These are phyloP conservation scores for Lipomyces yamadae DNA, from an alignment of 805 yeast species.

Conservation along the genomic window DNA sequence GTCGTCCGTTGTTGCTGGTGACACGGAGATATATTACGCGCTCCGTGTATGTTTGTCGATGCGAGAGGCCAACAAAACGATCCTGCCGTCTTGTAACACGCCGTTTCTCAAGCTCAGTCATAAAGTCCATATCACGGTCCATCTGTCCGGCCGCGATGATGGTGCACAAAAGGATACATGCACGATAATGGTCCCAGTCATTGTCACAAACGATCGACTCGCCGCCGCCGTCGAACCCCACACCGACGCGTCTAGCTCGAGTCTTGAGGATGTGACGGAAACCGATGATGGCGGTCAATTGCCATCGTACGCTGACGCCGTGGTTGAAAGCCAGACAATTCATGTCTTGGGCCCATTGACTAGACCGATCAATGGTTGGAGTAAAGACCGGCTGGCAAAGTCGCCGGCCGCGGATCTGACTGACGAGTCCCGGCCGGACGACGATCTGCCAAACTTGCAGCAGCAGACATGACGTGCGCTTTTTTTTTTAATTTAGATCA, in stretches of 20 bases:
- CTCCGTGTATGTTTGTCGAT: slow-evolving; percentile 6
- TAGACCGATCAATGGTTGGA: neutral
- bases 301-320: slow-evolving; percentile 26
- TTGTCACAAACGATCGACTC: neutral
- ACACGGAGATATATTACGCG: slow-evolving; percentile 13
- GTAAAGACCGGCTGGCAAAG: neutral
- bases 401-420: neutral
- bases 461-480: neutral
- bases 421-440: neutral
- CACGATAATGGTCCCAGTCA: slow-evolving; percentile 6
- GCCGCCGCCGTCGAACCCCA: neutral
- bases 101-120: slow-evolving; percentile 13
- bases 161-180: neutral
- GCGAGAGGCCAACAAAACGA: neutral
- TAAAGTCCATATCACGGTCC: slow-evolving; percentile 3
- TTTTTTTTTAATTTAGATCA: neutral
- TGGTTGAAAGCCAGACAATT: slow-evolving; percentile 19
- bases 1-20: neutral
- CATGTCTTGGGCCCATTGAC: slow-evolving; percentile 24
- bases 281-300: slow-evolving; percentile 3
- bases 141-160: neutral
- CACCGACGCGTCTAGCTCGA: neutral
- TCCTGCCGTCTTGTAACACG: slow-evolving; percentile 18
- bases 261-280: neutral
- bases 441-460: neutral